A percentile compares a stretch with the other conserved stretches of the same genome.
These are phyloP conservation scores for Spergularia bocconei DNA, from an alignment of 148 eudicot species.

Conservation along the genomic window DNA sequence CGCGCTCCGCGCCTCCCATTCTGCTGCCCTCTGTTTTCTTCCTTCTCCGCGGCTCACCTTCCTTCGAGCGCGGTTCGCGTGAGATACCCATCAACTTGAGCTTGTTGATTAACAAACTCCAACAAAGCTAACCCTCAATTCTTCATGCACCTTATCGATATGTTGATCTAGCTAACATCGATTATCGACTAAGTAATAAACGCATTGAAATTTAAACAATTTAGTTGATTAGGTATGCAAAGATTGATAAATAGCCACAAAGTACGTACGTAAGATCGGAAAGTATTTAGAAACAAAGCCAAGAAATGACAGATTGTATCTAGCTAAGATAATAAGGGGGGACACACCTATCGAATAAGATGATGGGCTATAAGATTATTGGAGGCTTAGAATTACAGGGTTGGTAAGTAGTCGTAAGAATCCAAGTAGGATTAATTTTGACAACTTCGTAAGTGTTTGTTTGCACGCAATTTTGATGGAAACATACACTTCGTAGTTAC, in stretches of 20 bases:
- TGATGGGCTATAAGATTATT: slow-evolving; percentile 18
- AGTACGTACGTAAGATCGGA: neutral
- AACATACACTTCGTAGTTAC: slow-evolving; percentile 18
- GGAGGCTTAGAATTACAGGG: neutral
- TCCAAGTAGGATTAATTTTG: slow-evolving; percentile 7
- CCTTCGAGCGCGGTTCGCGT: too few species aligned
- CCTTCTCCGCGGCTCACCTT: too few species aligned
- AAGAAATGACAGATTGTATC: slow-evolving; percentile 25
- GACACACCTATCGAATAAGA: slow-evolving; percentile 10
- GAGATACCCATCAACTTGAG: too few species aligned
- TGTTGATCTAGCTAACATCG: too few species aligned
- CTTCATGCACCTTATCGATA: too few species aligned
- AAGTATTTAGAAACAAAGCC: slow-evolving; percentile 8
- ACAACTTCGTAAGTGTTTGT: slow-evolving; percentile 27
- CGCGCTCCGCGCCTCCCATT: too few species aligned
- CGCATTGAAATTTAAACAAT: too few species aligned
- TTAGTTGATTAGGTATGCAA: neutral
- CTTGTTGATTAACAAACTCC: too few species aligned
- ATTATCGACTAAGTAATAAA: too few species aligned
- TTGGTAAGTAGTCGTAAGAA: slow-evolving; percentile 21
- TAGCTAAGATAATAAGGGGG: neutral
- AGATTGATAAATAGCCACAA: neutral
- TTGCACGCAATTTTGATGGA: slow-evolving; percentile 19
- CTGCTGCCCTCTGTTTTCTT: too few species aligned
- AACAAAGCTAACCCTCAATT: too few species aligned